phyloP scores from a whole-genome alignment of 345 rosid species.

The Salix caprea region DNA sequence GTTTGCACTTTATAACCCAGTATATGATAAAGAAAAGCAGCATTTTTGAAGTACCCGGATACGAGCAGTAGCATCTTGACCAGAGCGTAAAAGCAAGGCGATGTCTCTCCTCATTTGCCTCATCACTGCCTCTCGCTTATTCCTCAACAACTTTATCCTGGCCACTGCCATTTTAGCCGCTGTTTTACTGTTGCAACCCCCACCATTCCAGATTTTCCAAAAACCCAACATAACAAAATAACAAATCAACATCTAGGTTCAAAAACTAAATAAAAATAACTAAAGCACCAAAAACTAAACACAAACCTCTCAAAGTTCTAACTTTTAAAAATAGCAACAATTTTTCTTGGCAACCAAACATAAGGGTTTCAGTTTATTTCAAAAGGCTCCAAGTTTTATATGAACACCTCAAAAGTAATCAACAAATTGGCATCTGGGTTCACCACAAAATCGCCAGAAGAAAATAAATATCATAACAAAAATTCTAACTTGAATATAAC shows the following conservation, averaged over 20 bases:
- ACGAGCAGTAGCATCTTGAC: slow-evolving; percentile 94
- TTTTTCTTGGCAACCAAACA: slow-evolving; percentile 2
- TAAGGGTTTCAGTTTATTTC: neutral
- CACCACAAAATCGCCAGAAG: neutral
- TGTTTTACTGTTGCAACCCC: slow-evolving; percentile 51
- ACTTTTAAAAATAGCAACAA: too few relatives aligned
- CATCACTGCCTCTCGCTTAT: slow-evolving; percentile 80
- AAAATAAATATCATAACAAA: neutral
- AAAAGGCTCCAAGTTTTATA: too few relatives aligned
- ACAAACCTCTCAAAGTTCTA: neutral
- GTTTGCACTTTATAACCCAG: too few relatives aligned
- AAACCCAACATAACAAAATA: neutral
- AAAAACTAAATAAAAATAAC: neutral
- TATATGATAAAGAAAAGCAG: too few relatives aligned
- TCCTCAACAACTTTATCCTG: slow-evolving; percentile 82
- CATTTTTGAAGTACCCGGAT: slow-evolving; percentile 48
- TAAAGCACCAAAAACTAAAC: too few relatives aligned
- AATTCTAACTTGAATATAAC: too few relatives aligned
- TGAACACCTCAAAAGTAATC: too few relatives aligned
- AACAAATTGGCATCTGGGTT: too few relatives aligned
- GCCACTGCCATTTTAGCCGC: slow-evolving; percentile 98
- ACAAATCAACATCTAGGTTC: neutral
- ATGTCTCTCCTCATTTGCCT: slow-evolving; percentile 92
- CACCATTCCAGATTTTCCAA: neutral
- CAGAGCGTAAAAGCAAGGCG: slow-evolving; percentile 80